Percentiles rank a stretch among this genome's conserved stretches.
These are phyloP conservation scores for Ammopiptanthus mongolicus DNA, from an alignment of 306 rosid species.

Conservation along the genomic window DNA sequence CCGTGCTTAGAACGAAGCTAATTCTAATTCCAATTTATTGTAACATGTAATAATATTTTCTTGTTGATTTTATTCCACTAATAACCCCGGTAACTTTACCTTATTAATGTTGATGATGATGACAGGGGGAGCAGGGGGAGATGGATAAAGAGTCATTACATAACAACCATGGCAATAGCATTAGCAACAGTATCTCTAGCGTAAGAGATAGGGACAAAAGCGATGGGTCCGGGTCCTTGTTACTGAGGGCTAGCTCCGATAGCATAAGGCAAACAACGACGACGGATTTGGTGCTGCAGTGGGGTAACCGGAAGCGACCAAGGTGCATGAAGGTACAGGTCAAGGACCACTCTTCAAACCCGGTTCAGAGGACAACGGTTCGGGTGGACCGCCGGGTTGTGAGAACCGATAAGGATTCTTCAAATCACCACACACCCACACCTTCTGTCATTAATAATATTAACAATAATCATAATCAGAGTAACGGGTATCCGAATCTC, in stretches of 20 bases:
- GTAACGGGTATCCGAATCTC: slow-evolving; percentile 64
- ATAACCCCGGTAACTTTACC: slow-evolving; percentile 24
- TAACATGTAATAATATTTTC: neutral
- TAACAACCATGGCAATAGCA: slow-evolving; percentile 19
- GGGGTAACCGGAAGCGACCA: slow-evolving; percentile 93
- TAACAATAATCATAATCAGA: slow-evolving; percentile 14
- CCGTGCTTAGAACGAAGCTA: no score
- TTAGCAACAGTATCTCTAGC: neutral
- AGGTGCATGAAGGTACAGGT: slow-evolving; percentile 91
- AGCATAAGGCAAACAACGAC: slow-evolving; percentile 46
- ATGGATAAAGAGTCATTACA: slow-evolving; percentile 58
- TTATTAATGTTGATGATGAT: neutral
- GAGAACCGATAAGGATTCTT: slow-evolving; percentile 57
- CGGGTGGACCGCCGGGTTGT: slow-evolving; percentile 81
- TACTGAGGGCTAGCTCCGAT: slow-evolving; percentile 47
- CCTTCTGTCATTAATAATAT: slow-evolving; percentile 1
- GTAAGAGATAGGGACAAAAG: slow-evolving; percentile 41
- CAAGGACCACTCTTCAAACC: slow-evolving; percentile 55
- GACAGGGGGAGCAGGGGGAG: slow-evolving; percentile 39
- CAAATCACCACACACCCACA: slow-evolving; percentile 35
- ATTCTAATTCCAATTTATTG: neutral
- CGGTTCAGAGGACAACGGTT: slow-evolving; percentile 65
- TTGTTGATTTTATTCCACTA: slow-evolving; percentile 2
- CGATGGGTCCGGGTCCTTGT: slow-evolving; percentile 42
- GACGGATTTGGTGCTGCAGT: slow-evolving; percentile 65